phyloP scores from a whole-genome alignment of 139 green algal genomes.

The Spirogloea muscicola region DNA sequence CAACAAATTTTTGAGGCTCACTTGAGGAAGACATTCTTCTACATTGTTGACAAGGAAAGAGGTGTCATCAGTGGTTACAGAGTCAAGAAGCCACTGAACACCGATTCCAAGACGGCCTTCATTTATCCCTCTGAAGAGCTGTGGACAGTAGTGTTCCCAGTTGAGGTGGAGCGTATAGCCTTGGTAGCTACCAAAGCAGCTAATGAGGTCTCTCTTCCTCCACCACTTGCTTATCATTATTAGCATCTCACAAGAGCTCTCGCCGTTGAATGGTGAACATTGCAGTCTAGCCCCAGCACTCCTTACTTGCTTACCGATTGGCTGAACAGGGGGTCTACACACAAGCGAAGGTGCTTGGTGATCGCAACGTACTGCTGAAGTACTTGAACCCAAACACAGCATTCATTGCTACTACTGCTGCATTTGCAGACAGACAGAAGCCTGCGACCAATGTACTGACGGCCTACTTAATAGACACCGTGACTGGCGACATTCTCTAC shows the following conservation, averaged over 20 bases:
- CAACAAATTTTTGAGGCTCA: slow-evolving; percentile 11
- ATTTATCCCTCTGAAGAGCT: slow-evolving; percentile 38
- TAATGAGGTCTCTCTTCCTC: too few species aligned
- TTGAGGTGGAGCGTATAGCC: slow-evolving; percentile 1
- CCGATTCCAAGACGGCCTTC: not conserved
- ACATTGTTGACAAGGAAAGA: slow-evolving; percentile 34
- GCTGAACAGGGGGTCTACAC: slow-evolving; percentile 60
- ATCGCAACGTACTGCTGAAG: slow-evolving; percentile 79
- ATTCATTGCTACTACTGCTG: slow-evolving; percentile 23
- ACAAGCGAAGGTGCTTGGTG: slow-evolving; percentile 72
- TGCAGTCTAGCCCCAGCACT: too few species aligned
- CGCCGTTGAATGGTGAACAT: too few species aligned
- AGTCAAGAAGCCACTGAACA: not conserved
- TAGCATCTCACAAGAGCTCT: too few species aligned
- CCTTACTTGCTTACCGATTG: too few species aligned
- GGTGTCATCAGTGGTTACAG: slow-evolving; percentile 35
- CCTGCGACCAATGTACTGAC: slow-evolving; percentile 9
- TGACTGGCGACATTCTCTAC: slow-evolving; percentile 75
- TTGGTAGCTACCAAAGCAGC: not conserved
- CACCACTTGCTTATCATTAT: too few species aligned
- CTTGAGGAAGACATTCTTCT: slow-evolving; percentile 49
- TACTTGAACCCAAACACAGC: slow-evolving; percentile 83
- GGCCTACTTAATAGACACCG: slow-evolving; percentile 74
- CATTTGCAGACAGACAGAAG: not conserved
- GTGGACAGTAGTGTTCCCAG: slow-evolving; percentile 36